Conservation (phyloP, 768 basidiomycete genomes). For the Austroboletus eburneus region DNA sequence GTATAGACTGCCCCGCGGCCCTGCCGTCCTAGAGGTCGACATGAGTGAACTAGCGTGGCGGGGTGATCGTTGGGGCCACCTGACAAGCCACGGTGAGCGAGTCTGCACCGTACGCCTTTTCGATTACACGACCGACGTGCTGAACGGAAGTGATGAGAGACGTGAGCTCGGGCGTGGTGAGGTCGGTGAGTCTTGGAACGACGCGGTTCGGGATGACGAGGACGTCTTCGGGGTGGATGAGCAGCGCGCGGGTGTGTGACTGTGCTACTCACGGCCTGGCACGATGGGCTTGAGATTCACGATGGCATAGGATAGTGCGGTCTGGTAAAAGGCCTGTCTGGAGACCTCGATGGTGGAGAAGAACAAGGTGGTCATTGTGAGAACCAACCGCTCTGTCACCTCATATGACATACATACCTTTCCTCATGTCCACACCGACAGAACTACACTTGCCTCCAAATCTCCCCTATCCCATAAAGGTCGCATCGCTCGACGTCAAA, state of each 20-base stretch:
- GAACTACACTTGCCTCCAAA: constrained; percentile 68
- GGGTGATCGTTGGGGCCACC: constrained; percentile 38
- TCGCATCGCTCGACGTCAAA: constrained; percentile 62
- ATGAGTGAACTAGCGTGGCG: constrained; percentile 1
- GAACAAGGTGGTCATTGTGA: constrained; percentile 35
- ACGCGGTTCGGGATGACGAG: constrained; percentile 55
- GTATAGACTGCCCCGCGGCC: constrained; percentile 69
- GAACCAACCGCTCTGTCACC: constrained; percentile 19
- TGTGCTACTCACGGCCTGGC: constrained; percentile 79
- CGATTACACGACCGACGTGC: constrained; percentile 72
- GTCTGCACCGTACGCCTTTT: constrained; percentile 78
- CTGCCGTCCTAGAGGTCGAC: constrained; percentile 64
- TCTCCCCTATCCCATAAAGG: constrained; percentile 85
- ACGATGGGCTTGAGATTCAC: constrained; percentile 95
- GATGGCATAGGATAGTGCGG: constrained; percentile 71
- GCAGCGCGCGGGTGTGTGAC: too few relatives aligned
- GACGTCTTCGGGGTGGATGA: constrained; percentile 42
- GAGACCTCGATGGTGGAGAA: constrained; percentile 83
- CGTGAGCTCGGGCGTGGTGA: constrained; percentile 61
- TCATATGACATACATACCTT: background rate
- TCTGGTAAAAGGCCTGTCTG: constrained; percentile 68
- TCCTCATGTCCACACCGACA: constrained; percentile 57
- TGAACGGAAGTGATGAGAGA: constrained; percentile 81
- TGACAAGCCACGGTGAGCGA: constrained; percentile 87
- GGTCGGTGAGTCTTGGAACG: constrained; percentile 54